Evolutionary conservation across 768 basidiomycete genomes (phyloP), one percentile per base, ranked within the genome.

Genomic region (Trametes cinnabarina): DNA sequence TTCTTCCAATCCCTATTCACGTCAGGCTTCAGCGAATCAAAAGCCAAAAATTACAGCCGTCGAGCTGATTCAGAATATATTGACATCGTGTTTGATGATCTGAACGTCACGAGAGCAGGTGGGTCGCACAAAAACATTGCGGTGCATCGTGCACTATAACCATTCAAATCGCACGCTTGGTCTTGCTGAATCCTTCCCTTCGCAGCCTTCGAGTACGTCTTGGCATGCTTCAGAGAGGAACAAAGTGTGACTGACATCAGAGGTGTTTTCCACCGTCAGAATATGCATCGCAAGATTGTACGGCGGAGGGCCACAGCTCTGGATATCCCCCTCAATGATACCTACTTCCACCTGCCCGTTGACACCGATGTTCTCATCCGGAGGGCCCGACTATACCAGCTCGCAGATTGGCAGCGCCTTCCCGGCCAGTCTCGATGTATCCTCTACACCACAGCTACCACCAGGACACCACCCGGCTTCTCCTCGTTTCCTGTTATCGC

Each of bases 1-100:
- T 97, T 93, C 79, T 95, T 96, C 74, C 80, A 84, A 47, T 86
- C 90, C 30, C 81, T 97, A 20, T 97, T 96, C 72, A 91, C 88
- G 0, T 81, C 84, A 1, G 90, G 88, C 3, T 92, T 90, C 65
- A 72, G 78, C 28, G 92, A 92, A 66, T 86, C 88, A 1, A 66
- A 69, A 8, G 53, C 60, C 14, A 63, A 63, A 20, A 61, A 64
- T 46, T 54, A 60, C 34, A 60, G 59, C 54, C 51, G 58, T 62
- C 55, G 59, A 47, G 47, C n/a, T 17, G 63, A 73, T 28, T 67
- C 77, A 3, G 82, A 86, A 51, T 80, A 86, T 58, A 81, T 95
- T 48, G 77, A 85, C 61, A 76, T 95, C 42, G 77, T 78, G 43
- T 88, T 94, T 61, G 87, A 93, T 67, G 94, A 95, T 68, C 81